Evolutionary conservation across 169 alveolate species (phyloP), one percentile per base, ranked within the genome.

Genomic region (Plasmodium cynomolgi): DNA sequence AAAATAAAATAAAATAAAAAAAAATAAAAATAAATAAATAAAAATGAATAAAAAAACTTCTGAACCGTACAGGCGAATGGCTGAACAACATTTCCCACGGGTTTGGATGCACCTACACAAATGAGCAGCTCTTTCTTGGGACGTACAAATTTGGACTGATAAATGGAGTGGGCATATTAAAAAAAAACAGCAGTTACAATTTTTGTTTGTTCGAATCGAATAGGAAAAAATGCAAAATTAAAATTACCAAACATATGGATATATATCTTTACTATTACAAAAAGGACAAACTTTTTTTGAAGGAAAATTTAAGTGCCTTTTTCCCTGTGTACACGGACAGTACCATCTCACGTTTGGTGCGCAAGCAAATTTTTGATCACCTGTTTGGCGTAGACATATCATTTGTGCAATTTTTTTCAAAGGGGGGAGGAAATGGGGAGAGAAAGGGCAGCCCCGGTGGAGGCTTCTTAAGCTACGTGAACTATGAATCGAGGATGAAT

Each of bases 161-260:
- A 58, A 58, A 90, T 58, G 94, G 94, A 79, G 94, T 90, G 31
- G 94, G 94, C 37, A 90, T 90, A 41, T 80, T 90, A 80, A 90
- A 58, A 44, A 90, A 90, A 90, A 90, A 90, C 20, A 90, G 17
- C n/a, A 58, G 94, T 50, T 90, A 80, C 31, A 79, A 90, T 80
- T 90, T 90, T 44, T 90, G 94, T 23, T 41, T 90, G 37, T 90
- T 90, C 71, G 37, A 90, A 29, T 90, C 91, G 44, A 90, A 74
- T 26, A 81, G 39, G 34, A 90, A 73, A 68, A 90, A 90, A 80
- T n/a, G 68, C 15, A 29, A 56, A 47, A 90, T 90, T 37, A 62
- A 72, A 58, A 90, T 90, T 68, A 56, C 83, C 3, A 90, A 90
- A 80, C 15, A 80, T 80, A 90, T 90, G 94, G 81, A 90, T 17